Percentiles rank a stretch among this genome's conserved stretches.
Evolutionary conservation across 179 eudicot species (phyloP).

Genomic region (Vitellaria paradoxa): DNA sequence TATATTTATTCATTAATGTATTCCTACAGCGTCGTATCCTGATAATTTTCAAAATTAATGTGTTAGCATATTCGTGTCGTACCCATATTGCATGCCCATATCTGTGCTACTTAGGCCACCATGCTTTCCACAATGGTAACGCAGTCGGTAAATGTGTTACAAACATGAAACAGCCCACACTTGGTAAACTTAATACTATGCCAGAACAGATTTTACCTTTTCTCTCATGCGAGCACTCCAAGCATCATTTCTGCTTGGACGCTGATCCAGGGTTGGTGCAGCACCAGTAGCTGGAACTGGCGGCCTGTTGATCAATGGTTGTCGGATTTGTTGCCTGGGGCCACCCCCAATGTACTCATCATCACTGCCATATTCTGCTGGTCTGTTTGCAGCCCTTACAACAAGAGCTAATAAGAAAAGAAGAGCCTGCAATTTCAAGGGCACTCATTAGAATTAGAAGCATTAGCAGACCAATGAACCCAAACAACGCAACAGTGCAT

Average conservation of each 20-base stretch:
- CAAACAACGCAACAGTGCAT: no score
- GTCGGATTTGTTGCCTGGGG: conserved; percentile 76
- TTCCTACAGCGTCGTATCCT: no score
- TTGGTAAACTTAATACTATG: no score
- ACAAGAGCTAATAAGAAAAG: conserved; percentile 72
- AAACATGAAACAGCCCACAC: no score
- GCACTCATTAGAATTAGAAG: conserved; percentile 4
- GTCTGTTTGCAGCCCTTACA: conserved; percentile 78
- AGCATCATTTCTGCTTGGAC: conserved; percentile 87
- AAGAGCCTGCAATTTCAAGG: conserved; percentile 53
- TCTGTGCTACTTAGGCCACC: no score
- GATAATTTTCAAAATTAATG: no score
- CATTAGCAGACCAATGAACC: conserved; percentile 6
- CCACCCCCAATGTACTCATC: conserved; percentile 79
- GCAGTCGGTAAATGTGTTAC: no score
- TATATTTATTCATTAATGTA: no score
- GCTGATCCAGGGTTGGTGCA: conserved; percentile 61
- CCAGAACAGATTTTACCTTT: conserved; percentile 49
- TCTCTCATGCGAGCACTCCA: conserved; percentile 99
- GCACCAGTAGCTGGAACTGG: conserved; percentile 61
- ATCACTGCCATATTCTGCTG: conserved; percentile 90
- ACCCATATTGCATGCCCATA: no score
- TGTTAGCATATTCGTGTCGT: no score
- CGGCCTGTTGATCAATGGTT: conserved; percentile 75
- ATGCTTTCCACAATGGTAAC: no score